phyloP scores from a whole-genome alignment of 2,329 filamentous ascomycete genomes.

The Pyrenochaeta sp. region DNA sequence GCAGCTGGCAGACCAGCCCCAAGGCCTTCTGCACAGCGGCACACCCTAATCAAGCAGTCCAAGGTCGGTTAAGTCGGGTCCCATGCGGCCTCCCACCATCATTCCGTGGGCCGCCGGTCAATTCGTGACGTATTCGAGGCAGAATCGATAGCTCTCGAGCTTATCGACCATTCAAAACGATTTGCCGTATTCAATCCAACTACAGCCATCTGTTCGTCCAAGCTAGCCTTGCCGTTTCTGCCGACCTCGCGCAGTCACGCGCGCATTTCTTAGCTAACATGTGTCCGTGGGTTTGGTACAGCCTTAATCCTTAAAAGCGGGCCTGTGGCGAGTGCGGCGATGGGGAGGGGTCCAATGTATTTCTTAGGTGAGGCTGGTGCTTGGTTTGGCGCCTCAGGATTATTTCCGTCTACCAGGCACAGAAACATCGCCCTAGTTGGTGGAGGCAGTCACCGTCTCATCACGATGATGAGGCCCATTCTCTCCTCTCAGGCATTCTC shows the following conservation, averaged over 20 bases:
- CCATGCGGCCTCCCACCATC: conserved; percentile 17
- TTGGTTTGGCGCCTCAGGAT: conserved; percentile 2
- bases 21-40: conserved; percentile 21
- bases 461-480: background rate
- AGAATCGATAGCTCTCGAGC: conserved; percentile 18
- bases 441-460: conserved; percentile 8
- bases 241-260: conserved; percentile 14
- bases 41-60: conserved; percentile 11
- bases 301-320: conserved; percentile 9
- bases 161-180: conserved; percentile 13
- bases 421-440: conserved; percentile 6
- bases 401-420: conserved; percentile 13
- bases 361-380: conserved; percentile 10
- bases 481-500: no score
- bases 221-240: conserved; percentile 6
- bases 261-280: conserved; percentile 6
- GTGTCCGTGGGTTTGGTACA: conserved; percentile 4
- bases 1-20: conserved; percentile 11
- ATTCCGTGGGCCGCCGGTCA: conserved; percentile 8
- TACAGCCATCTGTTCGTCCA: conserved; percentile 18
- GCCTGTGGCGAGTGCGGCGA: conserved; percentile 16
- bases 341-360: conserved; percentile 5
- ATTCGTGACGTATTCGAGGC: conserved; percentile 33
- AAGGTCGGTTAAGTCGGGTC: conserved; percentile 30
- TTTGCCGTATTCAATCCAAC: conserved; percentile 6